Percentiles rank a stretch among this genome's conserved stretches.
Evolutionary conservation across 805 yeast genomes (phyloP).

Genomic region (Hanseniaspora lindneri): DNA sequence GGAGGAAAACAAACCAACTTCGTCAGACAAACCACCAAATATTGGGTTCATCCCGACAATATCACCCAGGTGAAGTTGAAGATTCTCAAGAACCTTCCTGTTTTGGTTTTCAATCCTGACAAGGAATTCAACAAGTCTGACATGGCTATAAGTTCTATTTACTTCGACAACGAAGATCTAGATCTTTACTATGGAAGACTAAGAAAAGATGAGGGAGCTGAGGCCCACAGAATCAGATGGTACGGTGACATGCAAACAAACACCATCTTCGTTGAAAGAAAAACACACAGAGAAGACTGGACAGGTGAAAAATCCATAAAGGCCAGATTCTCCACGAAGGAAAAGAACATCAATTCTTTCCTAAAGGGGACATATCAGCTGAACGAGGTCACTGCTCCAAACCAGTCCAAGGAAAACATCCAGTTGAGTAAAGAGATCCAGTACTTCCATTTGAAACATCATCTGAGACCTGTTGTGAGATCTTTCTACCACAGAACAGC

Average conservation of each 20-base stretch:
- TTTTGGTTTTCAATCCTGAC: conserved; percentile 85
- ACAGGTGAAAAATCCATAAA: conserved; percentile 99
- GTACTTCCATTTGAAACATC: conserved; percentile 72
- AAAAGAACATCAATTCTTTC: conserved; percentile 77
- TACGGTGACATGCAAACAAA: conserved; percentile 95
- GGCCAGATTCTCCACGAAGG: conserved; percentile 88
- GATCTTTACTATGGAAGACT: conserved; percentile 90
- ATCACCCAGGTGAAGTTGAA: conserved; percentile 90
- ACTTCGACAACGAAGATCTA: conserved; percentile 79
- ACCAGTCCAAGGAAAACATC: conserved; percentile 58
- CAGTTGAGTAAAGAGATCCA: conserved; percentile 88
- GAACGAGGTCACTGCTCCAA: conserved; percentile 48
- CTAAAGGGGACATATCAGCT: conserved; percentile 63
- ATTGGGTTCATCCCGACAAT: conserved; percentile 98
- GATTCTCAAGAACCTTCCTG: conserved; percentile 89
- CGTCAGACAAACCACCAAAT: conserved; percentile 95
- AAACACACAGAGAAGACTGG: conserved; percentile 99
- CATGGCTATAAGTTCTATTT: conserved; percentile 91
- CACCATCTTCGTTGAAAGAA: conserved; percentile 87
- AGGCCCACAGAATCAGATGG: conserved; percentile 96
- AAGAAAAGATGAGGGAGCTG: conserved; percentile 96
- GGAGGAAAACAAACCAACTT: conserved; percentile 97
- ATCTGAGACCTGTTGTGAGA: conserved; percentile 85
- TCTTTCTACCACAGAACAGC: conserved; percentile 97
- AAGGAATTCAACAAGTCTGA: conserved; percentile 93